These are phyloP conservation scores for Pseudocercospora cruenta DNA, from an alignment of 2,329 filamentous ascomycete species.

Conservation along the genomic window DNA sequence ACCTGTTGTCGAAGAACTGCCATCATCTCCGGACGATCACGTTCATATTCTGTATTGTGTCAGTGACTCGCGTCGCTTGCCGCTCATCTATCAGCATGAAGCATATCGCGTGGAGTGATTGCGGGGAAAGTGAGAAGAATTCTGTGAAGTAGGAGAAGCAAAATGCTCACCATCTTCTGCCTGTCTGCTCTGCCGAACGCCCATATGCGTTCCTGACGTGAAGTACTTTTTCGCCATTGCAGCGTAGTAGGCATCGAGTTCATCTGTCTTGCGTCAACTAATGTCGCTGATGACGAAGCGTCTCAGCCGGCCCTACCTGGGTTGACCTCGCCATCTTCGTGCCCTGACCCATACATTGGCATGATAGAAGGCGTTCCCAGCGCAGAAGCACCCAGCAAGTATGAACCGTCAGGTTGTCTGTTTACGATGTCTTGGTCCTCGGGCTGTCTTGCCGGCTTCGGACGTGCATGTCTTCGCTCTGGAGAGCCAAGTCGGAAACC, in stretches of 20 bases:
- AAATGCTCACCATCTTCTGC: slow-evolving; percentile 32
- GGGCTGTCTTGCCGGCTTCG: slow-evolving; percentile 16
- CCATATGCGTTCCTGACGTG: slow-evolving; percentile 30
- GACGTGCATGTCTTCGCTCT: slow-evolving; percentile 19
- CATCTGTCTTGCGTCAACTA: slow-evolving; percentile 13
- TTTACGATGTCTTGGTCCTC: slow-evolving; percentile 35
- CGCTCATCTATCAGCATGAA: background rate
- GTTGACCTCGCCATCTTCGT: slow-evolving; percentile 17
- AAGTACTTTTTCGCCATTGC: slow-evolving; percentile 33
- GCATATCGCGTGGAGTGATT: background rate
- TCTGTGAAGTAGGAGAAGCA: background rate
- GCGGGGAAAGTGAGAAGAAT: background rate
- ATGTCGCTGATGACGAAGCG: slow-evolving; percentile 2
- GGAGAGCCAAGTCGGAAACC: slow-evolving; percentile 27
- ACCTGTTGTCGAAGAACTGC: slow-evolving; percentile 29
- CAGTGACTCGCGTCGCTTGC: background rate
- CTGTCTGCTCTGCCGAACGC: slow-evolving; percentile 26
- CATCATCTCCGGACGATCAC: slow-evolving; percentile 29
- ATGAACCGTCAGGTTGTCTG: slow-evolving; percentile 33
- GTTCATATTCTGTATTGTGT: slow-evolving; percentile 30
- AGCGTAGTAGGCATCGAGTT: slow-evolving; percentile 29
- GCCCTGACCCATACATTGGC: slow-evolving; percentile 16
- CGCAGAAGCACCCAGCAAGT: slow-evolving; percentile 27
- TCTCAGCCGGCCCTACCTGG: slow-evolving; percentile 8
- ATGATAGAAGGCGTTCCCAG: slow-evolving; percentile 9